Base-by-base conservation (phyloP, 176 grass and related monocot genomes). In the Melocanna baccifera region DNA sequence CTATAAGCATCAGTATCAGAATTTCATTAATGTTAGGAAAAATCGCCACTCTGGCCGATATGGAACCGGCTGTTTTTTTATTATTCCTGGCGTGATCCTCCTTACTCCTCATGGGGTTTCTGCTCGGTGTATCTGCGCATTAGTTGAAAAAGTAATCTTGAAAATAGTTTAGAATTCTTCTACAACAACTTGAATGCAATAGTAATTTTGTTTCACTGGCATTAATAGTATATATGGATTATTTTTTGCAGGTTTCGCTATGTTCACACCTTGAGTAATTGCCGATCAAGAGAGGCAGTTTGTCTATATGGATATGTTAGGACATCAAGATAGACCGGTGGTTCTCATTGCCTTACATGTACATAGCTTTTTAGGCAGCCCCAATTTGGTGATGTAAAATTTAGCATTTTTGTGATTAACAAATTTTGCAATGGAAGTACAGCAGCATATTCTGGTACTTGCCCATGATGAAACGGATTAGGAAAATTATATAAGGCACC, bases 161-260 rank as follows among this genome's bases (percentile, higher is more conserved):
- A 36, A 36, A 36, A 36, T 36, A 4, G 34, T 36, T 36, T 36
- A 2, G 34, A 36, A 36, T 36, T 36, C 34, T 36, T 36, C 34
- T 36, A 36, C 34, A 36, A 36, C 34, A 36, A 5, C 34, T 36
- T 36, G 34, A 36, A 36, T 36, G 34, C 34, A 36, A 36, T 36
- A 36, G 9, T 22, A 59, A 23, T 3, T n/a, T 47, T 62, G 9
- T 53, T 55, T 75, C 2, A 67, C 53, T 66, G 13, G 62, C 26
- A 47, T 37, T 37, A 30, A 5, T 76, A 71, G 23, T 40, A 46
- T 26, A 12, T 67, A 9, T 79, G 9, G 26, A 63, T 25, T 59
- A 63, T 62, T 4, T 77, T 82, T 82, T 82, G 71, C 78, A 90
- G 88, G 83, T 77, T 56, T 82, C 29, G 67, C 8, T 82, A 47